Base-by-base conservation (phyloP, 176 grass and related monocot genomes). In the Oryza nivara region DNA sequence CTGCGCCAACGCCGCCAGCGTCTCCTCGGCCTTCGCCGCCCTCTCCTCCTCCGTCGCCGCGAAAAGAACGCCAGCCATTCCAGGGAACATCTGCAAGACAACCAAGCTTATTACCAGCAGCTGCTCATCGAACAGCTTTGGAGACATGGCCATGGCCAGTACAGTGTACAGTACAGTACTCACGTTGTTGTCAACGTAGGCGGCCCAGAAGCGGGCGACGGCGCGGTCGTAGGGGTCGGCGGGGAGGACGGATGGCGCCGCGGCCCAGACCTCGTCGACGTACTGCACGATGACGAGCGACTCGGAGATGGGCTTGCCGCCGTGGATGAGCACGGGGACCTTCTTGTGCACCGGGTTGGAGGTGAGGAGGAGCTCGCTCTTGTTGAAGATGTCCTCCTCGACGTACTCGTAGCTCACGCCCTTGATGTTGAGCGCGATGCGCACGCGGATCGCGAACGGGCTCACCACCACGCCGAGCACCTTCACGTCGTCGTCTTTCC, bases 301-400 rank as follows among this genome's bases (percentile, higher is more conserved):
- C 68, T 92, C 87, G 4, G n/a, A 20, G 54, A 94, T 17, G n/a
- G 82, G 68, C 82, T 44, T 85, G 46, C 84, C 87, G 11, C 40
- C 7, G 77, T 94, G 92, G 82, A 94, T 80, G 28, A 94, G 78
- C 6, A 94, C 87, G 2, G 92, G 92, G 7, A 94, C 74, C 73
- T 92, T 92, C 71, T 92, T 92, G 73, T 94, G 74, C 67, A 94
- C 77, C 35, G 89, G 92, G 87, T 92, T 94, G 49, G 77, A 90
- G 22, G 6, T 58, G 20, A 92, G 81, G 15, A 95, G 84, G 3
- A 88, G 74, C 44, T 82, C 52, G 75, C 88, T 92, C 82, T 92
- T 92, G 79, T 70, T 56, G 4, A 2, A 6, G 4, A 70, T 20
- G 32, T 81, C 66, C 20, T 81, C 41, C 6, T 81, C 67, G 30